Conservation (phyloP, 2,329 filamentous ascomycete genomes). For the Pleomassaria siparia region DNA sequence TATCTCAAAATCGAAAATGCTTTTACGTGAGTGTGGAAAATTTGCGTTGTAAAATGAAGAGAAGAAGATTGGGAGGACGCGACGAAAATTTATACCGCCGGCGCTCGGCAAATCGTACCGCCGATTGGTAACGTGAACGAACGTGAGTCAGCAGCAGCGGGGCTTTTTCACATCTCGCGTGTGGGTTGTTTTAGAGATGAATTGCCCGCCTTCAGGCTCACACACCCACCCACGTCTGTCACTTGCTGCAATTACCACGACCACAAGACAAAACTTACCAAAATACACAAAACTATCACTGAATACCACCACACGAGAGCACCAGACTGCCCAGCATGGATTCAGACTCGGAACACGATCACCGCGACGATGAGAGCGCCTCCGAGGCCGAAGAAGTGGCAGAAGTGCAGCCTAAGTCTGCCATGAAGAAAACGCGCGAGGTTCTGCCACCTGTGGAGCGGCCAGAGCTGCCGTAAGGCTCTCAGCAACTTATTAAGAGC, state of each 20-base stretch:
- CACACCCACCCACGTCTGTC: conserved; percentile 7
- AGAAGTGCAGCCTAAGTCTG: conserved; percentile 68
- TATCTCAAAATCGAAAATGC: conserved; percentile 58
- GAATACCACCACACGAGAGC: background rate
- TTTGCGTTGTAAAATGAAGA: conserved; percentile 58
- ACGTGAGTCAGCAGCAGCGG: background rate
- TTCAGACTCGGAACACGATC: conserved; percentile 44
- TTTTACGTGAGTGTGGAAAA: conserved; percentile 57
- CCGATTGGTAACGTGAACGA: conserved; percentile 4
- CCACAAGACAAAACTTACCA: background rate
- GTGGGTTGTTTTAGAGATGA: conserved; percentile 24
- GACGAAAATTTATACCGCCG: conserved; percentile 10
- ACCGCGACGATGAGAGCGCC: conserved; percentile 57
- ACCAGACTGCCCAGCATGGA: conserved; percentile 39
- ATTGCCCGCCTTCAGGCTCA: conserved; percentile 6
- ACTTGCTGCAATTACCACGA: background rate
- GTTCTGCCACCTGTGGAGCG: conserved; percentile 59
- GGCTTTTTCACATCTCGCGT: conserved; percentile 34
- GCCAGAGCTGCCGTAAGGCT: conserved; percentile 63
- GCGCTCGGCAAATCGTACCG: conserved; percentile 22
- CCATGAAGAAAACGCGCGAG: conserved; percentile 75
- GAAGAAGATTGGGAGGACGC: conserved; percentile 32
- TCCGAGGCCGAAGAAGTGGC: conserved; percentile 75
- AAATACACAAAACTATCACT: background rate
- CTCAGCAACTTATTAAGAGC: background rate